Percentiles rank a stretch among this genome's conserved stretches.
phyloP scores from a whole-genome alignment of 148 eudicot species.

The Cornus kousa region DNA sequence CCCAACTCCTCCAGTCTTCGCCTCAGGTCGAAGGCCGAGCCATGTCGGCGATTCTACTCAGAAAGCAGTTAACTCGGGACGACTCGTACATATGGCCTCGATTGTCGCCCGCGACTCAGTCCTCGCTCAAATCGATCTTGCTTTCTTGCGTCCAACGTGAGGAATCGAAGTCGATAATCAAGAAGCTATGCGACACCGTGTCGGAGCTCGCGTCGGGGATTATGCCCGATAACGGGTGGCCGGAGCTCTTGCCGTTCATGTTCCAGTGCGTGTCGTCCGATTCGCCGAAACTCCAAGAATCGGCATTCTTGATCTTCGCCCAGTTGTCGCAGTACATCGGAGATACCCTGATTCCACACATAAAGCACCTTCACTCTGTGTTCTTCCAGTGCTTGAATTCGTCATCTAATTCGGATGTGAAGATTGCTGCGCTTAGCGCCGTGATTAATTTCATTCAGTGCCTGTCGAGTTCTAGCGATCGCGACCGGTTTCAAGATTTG shows the following conservation, averaged over 20 bases:
- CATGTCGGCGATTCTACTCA: slow-evolving; percentile 75
- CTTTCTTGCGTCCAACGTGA: slow-evolving; percentile 58
- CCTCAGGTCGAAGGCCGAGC: slow-evolving; percentile 61
- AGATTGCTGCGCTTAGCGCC: slow-evolving; percentile 75
- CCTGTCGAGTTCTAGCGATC: slow-evolving; percentile 51
- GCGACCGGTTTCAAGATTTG: slow-evolving; percentile 83
- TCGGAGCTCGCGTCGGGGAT: slow-evolving; percentile 79
- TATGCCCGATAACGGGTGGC: slow-evolving; percentile 71
- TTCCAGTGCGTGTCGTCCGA: slow-evolving; percentile 70
- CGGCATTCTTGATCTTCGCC: slow-evolving; percentile 74
- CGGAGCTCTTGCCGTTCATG: slow-evolving; percentile 76
- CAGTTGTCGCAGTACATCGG: slow-evolving; percentile 80
- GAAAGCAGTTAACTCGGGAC: slow-evolving; percentile 67
- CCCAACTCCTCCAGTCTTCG: slow-evolving; percentile 55
- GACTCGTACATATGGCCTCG: slow-evolving; percentile 67
- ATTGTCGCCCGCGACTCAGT: slow-evolving; percentile 48
- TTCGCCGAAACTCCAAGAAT: slow-evolving; percentile 50
- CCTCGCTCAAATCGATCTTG: slow-evolving; percentile 52
- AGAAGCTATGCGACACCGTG: slow-evolving; percentile 77
- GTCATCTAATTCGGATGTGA: slow-evolving; percentile 49
- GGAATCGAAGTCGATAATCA: slow-evolving; percentile 53
- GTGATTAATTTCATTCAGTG: slow-evolving; percentile 83
- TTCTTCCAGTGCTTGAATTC: slow-evolving; percentile 51
- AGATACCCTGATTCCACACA: slow-evolving; percentile 48
- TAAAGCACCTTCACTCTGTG: slow-evolving; percentile 62